A percentile compares a stretch with the other conserved stretches of the same genome.
Evolutionary conservation across 352 stramenopile species (phyloP).

Genomic region (Phytophthora cactorum): DNA sequence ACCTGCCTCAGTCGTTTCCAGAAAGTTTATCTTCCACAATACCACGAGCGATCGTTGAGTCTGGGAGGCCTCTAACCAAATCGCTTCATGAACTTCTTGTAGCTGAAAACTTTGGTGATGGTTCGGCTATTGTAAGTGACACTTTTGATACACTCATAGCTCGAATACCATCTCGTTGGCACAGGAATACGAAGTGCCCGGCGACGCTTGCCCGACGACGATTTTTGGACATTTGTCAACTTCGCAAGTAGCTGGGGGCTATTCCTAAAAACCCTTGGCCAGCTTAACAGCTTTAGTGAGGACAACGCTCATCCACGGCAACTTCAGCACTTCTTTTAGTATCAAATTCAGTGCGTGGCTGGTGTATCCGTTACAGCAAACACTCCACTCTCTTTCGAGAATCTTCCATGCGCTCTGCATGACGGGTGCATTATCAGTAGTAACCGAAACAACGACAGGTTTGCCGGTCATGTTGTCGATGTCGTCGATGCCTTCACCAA

Average conservation of each 20-base stretch:
- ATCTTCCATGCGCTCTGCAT: not conserved
- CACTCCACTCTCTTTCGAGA: not conserved
- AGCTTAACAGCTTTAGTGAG: not conserved
- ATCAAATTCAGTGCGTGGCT: not conserved
- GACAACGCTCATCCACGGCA: not conserved
- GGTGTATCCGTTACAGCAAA: slow-evolving; percentile 1
- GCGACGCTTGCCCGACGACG: too few relatives aligned
- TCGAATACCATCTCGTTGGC: not conserved
- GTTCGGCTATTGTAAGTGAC: not conserved
- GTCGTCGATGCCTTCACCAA: not conserved
- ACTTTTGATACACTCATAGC: slow-evolving; percentile 1
- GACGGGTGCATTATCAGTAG: not conserved
- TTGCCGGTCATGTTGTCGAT: not conserved
- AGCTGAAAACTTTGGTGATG: not conserved
- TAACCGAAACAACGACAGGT: not conserved
- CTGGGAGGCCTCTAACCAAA: not conserved
- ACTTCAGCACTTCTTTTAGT: slow-evolving; percentile 1
- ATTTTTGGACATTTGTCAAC: not conserved
- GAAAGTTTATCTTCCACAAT: not conserved
- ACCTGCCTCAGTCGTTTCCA: not conserved
- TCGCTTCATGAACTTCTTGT: slow-evolving; percentile 1
- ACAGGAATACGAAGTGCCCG: not conserved
- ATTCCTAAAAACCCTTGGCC: slow-evolving; percentile 4
- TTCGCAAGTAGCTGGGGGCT: slow-evolving; percentile 3
- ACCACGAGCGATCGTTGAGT: not conserved